Evolutionary conservation across 202 grass and related monocot species (phyloP).

Genomic region (Panicum virgatum): DNA sequence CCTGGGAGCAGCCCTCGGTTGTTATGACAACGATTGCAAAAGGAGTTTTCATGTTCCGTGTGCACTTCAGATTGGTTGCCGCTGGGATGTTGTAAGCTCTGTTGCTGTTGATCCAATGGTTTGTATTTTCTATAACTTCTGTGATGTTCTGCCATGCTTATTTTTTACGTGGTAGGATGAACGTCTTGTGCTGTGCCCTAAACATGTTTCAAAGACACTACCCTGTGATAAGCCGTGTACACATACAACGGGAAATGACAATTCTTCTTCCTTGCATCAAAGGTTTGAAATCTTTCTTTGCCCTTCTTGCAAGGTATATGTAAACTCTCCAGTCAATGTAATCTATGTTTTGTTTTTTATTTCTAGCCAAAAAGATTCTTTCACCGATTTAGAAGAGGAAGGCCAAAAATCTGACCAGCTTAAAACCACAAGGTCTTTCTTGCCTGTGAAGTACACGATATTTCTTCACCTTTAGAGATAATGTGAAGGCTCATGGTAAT

Average conservation of each 20-base stretch:
- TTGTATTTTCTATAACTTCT: not conserved
- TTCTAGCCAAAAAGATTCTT: conserved; percentile 17
- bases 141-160: conserved; percentile 2
- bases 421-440: not conserved
- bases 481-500: not conserved
- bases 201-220: conserved; percentile 31
- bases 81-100: conserved; percentile 73
- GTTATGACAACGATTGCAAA: conserved; percentile 20
- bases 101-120: not conserved
- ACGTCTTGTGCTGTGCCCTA: conserved; percentile 43
- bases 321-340: not conserved
- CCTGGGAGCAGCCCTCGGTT: conserved; percentile 66
- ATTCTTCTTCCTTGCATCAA: conserved; percentile 23
- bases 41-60: conserved; percentile 72
- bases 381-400: not conserved
- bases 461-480: not conserved
- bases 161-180: conserved; percentile 34
- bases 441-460: not conserved
- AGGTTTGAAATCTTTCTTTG: conserved; percentile 35
- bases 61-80: conserved; percentile 52
- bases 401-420: not conserved
- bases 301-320: not conserved
- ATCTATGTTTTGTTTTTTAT: not conserved
- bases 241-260: not conserved
- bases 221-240: conserved; percentile 25